A percentile compares a stretch with the other conserved stretches of the same genome.
phyloP scores from a whole-genome alignment of 2,329 filamentous ascomycete species.

The Tolypocladium sp. region DNA sequence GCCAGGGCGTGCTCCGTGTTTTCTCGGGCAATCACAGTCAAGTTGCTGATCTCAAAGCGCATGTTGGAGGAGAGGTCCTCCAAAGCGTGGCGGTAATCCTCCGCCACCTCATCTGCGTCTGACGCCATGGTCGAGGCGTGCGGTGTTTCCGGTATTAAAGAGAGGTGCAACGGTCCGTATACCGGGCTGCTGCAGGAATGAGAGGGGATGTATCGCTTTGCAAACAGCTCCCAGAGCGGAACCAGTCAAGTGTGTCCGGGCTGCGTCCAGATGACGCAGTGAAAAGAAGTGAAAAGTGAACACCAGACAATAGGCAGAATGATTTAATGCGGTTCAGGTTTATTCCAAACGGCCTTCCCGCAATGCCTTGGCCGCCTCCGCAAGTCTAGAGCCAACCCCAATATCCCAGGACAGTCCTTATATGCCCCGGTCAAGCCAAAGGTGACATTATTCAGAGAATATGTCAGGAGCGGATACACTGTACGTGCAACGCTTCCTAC shows the following conservation, averaged over 20 bases:
- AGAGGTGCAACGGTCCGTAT: background rate
- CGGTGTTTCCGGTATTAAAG: background rate
- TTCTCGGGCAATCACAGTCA: slow-evolving; percentile 95
- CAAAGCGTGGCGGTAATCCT: slow-evolving; percentile 88
- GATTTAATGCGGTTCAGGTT: slow-evolving; percentile 9
- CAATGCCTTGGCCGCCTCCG: slow-evolving; percentile 10
- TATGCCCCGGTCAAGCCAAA: slow-evolving; percentile 11
- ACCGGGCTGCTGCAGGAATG: background rate
- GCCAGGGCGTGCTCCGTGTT: slow-evolving; percentile 92
- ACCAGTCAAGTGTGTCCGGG: background rate
- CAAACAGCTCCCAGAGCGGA: background rate
- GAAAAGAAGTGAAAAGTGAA: background rate
- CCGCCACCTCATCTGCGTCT: slow-evolving; percentile 74
- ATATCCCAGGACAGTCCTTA: slow-evolving; percentile 13
- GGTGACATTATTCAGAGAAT: slow-evolving; percentile 9
- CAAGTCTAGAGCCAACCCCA: slow-evolving; percentile 14
- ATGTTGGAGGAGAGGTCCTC: slow-evolving; percentile 87
- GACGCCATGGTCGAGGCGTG: slow-evolving; percentile 31
- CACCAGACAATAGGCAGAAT: background rate
- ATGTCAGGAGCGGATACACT: background rate
- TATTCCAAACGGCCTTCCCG: slow-evolving; percentile 18
- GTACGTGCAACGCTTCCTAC: slow-evolving; percentile 1
- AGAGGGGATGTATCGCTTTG: background rate
- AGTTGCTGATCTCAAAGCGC: slow-evolving; percentile 90
- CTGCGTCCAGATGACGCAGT: slow-evolving; percentile 2